Evolutionary conservation across 495 filamentous ascomycete species (phyloP), one percentile per base, ranked within the genome.

Genomic region (Astrothelium macrocarpum): DNA sequence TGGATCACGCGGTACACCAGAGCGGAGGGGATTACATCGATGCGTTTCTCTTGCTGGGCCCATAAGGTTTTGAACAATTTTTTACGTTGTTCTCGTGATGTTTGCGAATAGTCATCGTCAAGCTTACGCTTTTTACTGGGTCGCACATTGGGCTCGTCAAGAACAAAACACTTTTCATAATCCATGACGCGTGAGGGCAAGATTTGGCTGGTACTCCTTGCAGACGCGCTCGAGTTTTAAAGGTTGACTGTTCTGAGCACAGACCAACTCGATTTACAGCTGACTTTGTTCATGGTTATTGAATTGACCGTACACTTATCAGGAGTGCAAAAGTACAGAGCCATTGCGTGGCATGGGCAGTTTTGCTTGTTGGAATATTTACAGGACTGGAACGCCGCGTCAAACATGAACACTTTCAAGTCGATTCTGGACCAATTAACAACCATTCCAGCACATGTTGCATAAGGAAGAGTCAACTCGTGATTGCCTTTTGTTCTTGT

Each of bases 1-100:
- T 26, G 32, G 10, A 14, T 18, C 5, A 18, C 25, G 18, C 23
- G 28, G 16, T 20, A 1, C 4, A 59, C 46, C 3, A 5, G 5
- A 61, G n/a, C 53, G 14, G 36, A 66, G n/a, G 18, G 1, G 68
- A 73, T 63, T 65, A 91, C 90, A 77, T 90, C 82, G 32, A 93
- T 87, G 59, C 84, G 80, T 53, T 74, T 62, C 67, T 92, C 83
- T 68, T 90, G 85, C 7, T 77, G 72, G 7, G 79, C 75, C 91
- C 93, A 96, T 43, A 82, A 74, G 59, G 78, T 71, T 68, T 87
- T 76, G 68, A 87, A 96, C 18, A 81, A 77, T 60, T 84, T 71
- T 68, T 84, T 79, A 59, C 93, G 80, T 63, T 82, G 72, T 53
- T 76, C 12, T 65, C 68, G 72, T 11, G 70, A 67, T 18, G 65